These are phyloP conservation scores for Ascochyta pisi DNA, from an alignment of 2,329 filamentous ascomycete genomes.

Conservation along the genomic window DNA sequence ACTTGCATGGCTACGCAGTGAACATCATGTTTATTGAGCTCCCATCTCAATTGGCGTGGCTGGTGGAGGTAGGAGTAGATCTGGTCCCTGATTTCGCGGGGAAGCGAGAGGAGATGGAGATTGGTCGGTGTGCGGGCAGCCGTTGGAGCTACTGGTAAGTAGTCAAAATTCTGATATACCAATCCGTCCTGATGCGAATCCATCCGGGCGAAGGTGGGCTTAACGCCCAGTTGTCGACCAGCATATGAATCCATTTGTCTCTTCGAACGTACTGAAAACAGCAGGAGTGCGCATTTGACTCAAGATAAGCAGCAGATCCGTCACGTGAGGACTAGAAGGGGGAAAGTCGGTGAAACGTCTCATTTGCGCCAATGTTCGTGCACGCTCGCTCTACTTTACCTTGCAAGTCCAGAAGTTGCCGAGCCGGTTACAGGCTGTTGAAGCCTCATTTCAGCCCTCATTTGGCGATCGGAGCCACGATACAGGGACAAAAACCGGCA, in stretches of 20 bases:
- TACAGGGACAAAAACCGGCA: neutral
- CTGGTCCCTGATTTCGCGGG: constrained; percentile 16
- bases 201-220: constrained; percentile 7
- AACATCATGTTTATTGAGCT: constrained; percentile 9
- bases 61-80: constrained; percentile 16
- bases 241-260: neutral
- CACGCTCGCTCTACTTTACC: constrained; percentile 18
- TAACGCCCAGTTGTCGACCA: neutral
- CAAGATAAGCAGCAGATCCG: constrained; percentile 3
- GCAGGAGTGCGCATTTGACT: constrained; percentile 8
- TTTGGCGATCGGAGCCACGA: constrained; percentile 3
- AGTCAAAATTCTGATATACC: neutral
- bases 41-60: constrained; percentile 4
- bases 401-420: constrained; percentile 4
- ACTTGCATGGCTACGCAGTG: constrained; percentile 10
- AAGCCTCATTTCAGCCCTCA: constrained; percentile 1
- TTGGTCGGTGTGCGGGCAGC: neutral
- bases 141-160: neutral
- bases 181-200: constrained; percentile 11
- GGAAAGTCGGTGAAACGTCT: constrained; percentile 14
- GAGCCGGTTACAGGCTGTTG: constrained; percentile 1
- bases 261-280: neutral
- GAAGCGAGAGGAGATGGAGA: constrained; percentile 8
- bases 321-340: constrained; percentile 11
- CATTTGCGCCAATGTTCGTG: constrained; percentile 15